phyloP scores from a whole-genome alignment of 2,329 filamentous ascomycete species.

The Immersiporthe knoxdaviesiana region DNA sequence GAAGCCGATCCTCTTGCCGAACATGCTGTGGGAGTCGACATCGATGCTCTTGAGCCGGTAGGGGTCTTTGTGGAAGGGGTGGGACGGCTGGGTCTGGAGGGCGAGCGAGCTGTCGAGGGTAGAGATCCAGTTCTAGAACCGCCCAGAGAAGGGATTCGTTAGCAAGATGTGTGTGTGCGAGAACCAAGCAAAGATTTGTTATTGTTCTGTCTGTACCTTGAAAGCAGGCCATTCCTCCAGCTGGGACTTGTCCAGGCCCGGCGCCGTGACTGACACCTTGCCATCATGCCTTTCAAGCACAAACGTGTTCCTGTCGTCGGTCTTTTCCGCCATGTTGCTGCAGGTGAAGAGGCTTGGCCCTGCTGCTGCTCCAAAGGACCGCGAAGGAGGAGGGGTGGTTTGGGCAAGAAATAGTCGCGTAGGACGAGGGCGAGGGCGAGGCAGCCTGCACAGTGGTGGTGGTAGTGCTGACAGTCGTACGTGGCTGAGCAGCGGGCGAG shows the following conservation, averaged over 20 bases:
- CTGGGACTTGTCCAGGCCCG: conserved; percentile 49
- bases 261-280: conserved; percentile 47
- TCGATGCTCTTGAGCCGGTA: conserved; percentile 56
- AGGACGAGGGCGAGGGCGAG: neutral
- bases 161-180: conserved; percentile 11
- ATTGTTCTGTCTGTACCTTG: conserved; percentile 42
- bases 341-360: neutral
- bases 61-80: conserved; percentile 58
- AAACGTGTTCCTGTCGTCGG: conserved; percentile 37
- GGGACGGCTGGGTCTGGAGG: conserved; percentile 46
- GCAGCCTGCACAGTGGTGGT: neutral
- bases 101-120: conserved; percentile 51
- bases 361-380: neutral
- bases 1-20: conserved; percentile 53
- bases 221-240: conserved; percentile 55
- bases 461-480: neutral
- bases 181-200: neutral
- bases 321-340: conserved; percentile 8
- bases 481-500: neutral
- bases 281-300: conserved; percentile 42
- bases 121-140: conserved; percentile 51
- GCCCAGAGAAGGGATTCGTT: neutral
- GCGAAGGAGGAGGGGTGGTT: neutral
- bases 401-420: neutral
- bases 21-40: conserved; percentile 59